Conservation (phyloP, 2,329 filamentous ascomycete genomes). For the Fusarium armeniacum region DNA sequence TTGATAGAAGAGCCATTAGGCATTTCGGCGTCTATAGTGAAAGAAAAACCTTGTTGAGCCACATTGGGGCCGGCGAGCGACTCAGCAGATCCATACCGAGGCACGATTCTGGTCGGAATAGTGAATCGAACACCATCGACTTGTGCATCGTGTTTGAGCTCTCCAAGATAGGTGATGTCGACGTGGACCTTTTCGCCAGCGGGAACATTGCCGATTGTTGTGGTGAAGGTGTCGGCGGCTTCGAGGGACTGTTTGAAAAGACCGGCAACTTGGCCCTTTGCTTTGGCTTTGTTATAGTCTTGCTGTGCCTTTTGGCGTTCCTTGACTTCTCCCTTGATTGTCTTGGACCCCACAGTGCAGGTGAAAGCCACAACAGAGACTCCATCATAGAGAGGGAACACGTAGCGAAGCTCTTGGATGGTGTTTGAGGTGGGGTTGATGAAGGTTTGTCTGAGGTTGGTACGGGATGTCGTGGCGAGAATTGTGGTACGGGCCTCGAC, state of each 20-base stretch:
- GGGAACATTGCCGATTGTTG: conserved; percentile 76
- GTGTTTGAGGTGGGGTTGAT: conserved; percentile 63
- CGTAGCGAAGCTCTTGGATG: conserved; percentile 69
- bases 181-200: conserved; percentile 69
- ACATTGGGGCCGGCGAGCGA: conserved; percentile 18
- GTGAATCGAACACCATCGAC: conserved; percentile 77
- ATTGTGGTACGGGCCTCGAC: conserved; percentile 73
- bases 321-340: conserved; percentile 75
- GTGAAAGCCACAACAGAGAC: conserved; percentile 77
- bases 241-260: conserved; percentile 73
- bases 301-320: conserved; percentile 72
- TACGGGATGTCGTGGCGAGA: conserved; percentile 65
- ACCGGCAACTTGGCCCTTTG: conserved; percentile 71
- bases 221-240: conserved; percentile 76
- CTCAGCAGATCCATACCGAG: conserved; percentile 68
- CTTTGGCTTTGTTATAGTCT: conserved; percentile 71
- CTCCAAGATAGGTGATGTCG: conserved; percentile 75
- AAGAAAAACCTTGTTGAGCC: conserved; percentile 41
- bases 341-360: conserved; percentile 72
- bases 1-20: conserved; percentile 69
- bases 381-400: conserved; percentile 80
- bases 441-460: conserved; percentile 69
- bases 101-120: conserved; percentile 76
- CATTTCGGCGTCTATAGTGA: conserved; percentile 61
- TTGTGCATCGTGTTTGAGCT: conserved; percentile 79